phyloP scores from a whole-genome alignment of 768 basidiomycete species.

The Pulveroboletus sp. region DNA sequence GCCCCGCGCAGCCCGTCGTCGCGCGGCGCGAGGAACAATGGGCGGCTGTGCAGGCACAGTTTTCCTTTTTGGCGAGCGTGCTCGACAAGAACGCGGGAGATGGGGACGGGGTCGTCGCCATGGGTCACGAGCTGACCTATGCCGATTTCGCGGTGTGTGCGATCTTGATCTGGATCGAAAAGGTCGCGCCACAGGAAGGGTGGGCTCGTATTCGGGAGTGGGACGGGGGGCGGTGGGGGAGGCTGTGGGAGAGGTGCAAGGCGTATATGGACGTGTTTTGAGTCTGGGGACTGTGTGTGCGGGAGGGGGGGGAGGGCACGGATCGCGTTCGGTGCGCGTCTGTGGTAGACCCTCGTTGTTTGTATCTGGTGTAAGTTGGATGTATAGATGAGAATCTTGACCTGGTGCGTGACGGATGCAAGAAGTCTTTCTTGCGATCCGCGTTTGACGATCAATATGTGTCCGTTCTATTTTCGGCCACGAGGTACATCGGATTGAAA shows the following conservation, averaged over 20 bases:
- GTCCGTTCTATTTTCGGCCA: too few relatives aligned
- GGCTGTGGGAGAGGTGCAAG: constrained; percentile 57
- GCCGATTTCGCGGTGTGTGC: constrained; percentile 74
- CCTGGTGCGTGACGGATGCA: too few relatives aligned
- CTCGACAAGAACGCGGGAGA: constrained; percentile 67
- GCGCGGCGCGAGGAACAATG: constrained; percentile 60
- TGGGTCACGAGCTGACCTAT: constrained; percentile 64
- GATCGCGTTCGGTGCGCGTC: too few relatives aligned
- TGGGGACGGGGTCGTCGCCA: constrained; percentile 57
- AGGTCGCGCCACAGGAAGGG: constrained; percentile 67
- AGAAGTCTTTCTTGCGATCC: too few relatives aligned
- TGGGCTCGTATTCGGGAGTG: constrained; percentile 67
- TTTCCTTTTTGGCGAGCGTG: constrained; percentile 58
- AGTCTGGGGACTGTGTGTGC: constrained; percentile 1
- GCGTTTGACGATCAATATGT: too few relatives aligned
- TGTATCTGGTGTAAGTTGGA: too few relatives aligned
- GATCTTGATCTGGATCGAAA: constrained; percentile 69
- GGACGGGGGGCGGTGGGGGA: constrained; percentile 66
- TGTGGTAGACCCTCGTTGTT: too few relatives aligned
- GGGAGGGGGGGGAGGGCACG: too few relatives aligned
- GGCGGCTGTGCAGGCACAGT: constrained; percentile 61
- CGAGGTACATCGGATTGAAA: too few relatives aligned
- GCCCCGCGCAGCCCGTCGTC: too few relatives aligned
- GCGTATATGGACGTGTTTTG: constrained; percentile 67
- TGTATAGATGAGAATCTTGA: too few relatives aligned